Evolutionary conservation across 2,329 filamentous ascomycete genomes (phyloP).

Genomic region (Botryosphaeria dothidea): DNA sequence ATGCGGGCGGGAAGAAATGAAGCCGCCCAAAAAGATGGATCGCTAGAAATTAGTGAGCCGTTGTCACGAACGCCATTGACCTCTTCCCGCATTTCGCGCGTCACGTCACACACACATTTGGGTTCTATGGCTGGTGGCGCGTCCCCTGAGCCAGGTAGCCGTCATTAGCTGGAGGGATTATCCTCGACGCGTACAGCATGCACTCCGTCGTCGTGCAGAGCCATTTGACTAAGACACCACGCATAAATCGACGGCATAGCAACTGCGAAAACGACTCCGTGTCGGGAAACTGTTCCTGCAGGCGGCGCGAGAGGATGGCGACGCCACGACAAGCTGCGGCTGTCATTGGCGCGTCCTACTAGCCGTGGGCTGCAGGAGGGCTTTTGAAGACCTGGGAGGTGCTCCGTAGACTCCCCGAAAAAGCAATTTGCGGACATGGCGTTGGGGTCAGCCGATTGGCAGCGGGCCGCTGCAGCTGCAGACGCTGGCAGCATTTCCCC

Average conservation of each 20-base stretch:
- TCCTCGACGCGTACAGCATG: background rate
- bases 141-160: background rate
- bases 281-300: background rate
- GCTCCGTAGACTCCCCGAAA: background rate
- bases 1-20: slow-evolving; percentile 8
- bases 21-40: background rate
- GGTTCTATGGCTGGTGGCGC: background rate
- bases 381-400: background rate
- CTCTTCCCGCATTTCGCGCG: background rate
- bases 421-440: slow-evolving; percentile 6
- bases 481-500: background rate
- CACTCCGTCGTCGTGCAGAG: background rate
- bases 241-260: background rate
- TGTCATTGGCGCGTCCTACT: background rate
- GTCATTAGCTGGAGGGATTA: slow-evolving; percentile 3
- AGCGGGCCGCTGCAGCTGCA: slow-evolving; percentile 1
- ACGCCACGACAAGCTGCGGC: background rate
- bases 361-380: background rate
- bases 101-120: background rate
- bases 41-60: slow-evolving; percentile 7
- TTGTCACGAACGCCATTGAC: background rate
- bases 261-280: background rate
- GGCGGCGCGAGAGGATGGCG: background rate
- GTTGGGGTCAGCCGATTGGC: background rate
- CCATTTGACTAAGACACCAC: slow-evolving; percentile 15